Base-by-base conservation (phyloP, 225 moss, liverwort and hornwort genomes). In the Anthoceros angustus region DNA sequence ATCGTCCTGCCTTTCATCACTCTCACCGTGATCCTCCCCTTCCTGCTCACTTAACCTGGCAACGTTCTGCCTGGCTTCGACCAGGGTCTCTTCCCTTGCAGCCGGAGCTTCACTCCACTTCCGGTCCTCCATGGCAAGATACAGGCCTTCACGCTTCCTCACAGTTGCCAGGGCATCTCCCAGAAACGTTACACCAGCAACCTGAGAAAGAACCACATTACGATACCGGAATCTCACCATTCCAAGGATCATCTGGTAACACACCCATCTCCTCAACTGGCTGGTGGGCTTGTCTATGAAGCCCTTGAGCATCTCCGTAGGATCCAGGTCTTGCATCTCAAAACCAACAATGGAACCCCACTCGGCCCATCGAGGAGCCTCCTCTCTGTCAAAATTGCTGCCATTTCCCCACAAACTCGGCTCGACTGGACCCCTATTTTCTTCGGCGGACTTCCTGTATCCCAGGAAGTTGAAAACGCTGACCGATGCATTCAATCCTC, bases 281-380 rank as follows among this genome's bases (percentile, higher is more conserved):
- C 85, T 83, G 7, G 86, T 77, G 5, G 87, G 74, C 6, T 81
- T 63, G 41, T 87, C 79, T 0, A 93, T 72, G 68, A 89, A 93
- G 2, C 89, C 89, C 21, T 74, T 72, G 63, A 93, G 66, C 0
- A 69, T 74, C 12, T 82, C 82, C 43, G 82, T 80, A 8, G 78
- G 74, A 49, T 89, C 93, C 50, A 93, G 69, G 25, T 93, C 93
- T 62, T 87, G 86, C 93, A 93, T 89, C 21, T 87, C 89, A 42
- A 93, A 92, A 1, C 81, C 88, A 9, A 77, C 83, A 3, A 92
- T 42, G 63, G 86, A 85, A 4, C 92, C 92, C 64, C 85, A 92
- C n/a, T 83, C 86, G 41, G 74, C 69, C 86, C 83, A 80, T 61
- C 60, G 76, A 24, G 67, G 65, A 49, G 69, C 74, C 40, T 46